phyloP scores from a whole-genome alignment of 2,329 filamentous ascomycete genomes.

The Neoscytalidium dimidiatum region DNA sequence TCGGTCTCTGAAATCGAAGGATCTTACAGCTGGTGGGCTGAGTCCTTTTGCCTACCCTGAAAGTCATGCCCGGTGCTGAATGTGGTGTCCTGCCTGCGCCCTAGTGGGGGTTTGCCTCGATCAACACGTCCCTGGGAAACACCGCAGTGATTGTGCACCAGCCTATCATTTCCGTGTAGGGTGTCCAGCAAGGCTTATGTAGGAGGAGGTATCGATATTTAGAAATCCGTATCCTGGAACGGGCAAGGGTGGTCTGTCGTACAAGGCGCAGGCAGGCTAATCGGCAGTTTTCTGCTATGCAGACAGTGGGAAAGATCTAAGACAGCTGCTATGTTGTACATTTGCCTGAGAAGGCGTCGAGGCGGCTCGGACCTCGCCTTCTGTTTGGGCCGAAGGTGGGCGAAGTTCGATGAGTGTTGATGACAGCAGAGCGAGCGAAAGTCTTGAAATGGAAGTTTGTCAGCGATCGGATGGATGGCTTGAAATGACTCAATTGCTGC shows the following conservation, averaged over 20 bases:
- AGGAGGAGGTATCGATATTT: not conserved
- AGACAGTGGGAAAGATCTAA: not conserved
- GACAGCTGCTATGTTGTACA: not conserved
- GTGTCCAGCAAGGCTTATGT: not conserved
- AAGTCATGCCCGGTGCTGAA: not conserved
- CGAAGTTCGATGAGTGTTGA: not conserved
- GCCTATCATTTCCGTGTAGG: not conserved
- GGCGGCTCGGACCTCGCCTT: not conserved
- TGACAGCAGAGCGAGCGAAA: not conserved
- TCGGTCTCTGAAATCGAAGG: not conserved
- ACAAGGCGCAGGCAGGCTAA: not conserved
- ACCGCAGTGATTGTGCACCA: not conserved
- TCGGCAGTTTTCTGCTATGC: not conserved
- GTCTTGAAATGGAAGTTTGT: not conserved
- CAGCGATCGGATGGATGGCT: not conserved
- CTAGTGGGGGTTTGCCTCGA: not conserved
- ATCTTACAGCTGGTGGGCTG: not conserved
- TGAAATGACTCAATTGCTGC: slow-evolving; percentile 12
- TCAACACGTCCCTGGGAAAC: not conserved
- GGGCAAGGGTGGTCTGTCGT: not conserved
- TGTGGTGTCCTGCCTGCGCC: not conserved
- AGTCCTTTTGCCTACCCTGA: not conserved
- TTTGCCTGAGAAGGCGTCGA: not conserved
- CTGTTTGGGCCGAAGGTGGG: not conserved
- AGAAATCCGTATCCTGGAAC: not conserved